Percentiles rank a stretch among this genome's conserved stretches.
phyloP scores from a whole-genome alignment of 2,329 filamentous ascomycete genomes.

The Fusarium dimerum region DNA sequence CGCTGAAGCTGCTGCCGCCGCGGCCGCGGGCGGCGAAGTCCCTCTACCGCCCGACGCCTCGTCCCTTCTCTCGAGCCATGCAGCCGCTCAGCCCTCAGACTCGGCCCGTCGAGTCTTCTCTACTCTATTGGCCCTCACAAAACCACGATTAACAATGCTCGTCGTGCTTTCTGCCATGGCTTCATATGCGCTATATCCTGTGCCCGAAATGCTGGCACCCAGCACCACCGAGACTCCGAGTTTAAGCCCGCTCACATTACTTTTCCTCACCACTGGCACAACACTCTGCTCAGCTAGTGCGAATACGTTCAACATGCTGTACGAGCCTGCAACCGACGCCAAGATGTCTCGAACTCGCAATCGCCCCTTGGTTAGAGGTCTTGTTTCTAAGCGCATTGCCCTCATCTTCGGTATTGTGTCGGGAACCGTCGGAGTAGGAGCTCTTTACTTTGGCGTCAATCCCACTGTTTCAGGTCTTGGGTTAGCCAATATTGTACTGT shows the following conservation, averaged over 20 bases:
- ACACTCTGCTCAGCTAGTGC: slow-evolving; percentile 87
- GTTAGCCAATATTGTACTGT: slow-evolving; percentile 80
- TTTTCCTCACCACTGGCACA: slow-evolving; percentile 89
- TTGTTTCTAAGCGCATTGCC: slow-evolving; percentile 72
- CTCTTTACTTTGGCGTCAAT: slow-evolving; percentile 88
- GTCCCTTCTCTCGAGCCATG: slow-evolving; percentile 54
- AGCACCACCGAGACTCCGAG: slow-evolving; percentile 70
- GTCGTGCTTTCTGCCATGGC: slow-evolving; percentile 90
- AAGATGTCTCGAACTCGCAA: slow-evolving; percentile 94
- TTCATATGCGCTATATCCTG: slow-evolving; percentile 89
- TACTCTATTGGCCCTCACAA: slow-evolving; percentile 87
- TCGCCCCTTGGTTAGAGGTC: slow-evolving; percentile 78
- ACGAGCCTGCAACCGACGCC: slow-evolving; percentile 87
- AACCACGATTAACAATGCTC: slow-evolving; percentile 88
- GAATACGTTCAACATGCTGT: slow-evolving; percentile 96
- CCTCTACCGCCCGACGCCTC: slow-evolving; percentile 53
- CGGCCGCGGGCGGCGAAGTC: slow-evolving; percentile 16
- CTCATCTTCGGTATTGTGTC: slow-evolving; percentile 76
- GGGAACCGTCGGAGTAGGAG: slow-evolving; percentile 67
- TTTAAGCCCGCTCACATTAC: slow-evolving; percentile 83
- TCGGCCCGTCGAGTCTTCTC: slow-evolving; percentile 69
- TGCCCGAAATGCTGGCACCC: slow-evolving; percentile 79
- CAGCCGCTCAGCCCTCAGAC: slow-evolving; percentile 49
- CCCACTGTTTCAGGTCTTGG: slow-evolving; percentile 88
- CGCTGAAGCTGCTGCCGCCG: slow-evolving; percentile 9